A percentile compares a stretch with the other conserved stretches of the same genome.
These are phyloP conservation scores for Forsythia suspensa DNA, from an alignment of 257 asterid species.

Conservation along the genomic window DNA sequence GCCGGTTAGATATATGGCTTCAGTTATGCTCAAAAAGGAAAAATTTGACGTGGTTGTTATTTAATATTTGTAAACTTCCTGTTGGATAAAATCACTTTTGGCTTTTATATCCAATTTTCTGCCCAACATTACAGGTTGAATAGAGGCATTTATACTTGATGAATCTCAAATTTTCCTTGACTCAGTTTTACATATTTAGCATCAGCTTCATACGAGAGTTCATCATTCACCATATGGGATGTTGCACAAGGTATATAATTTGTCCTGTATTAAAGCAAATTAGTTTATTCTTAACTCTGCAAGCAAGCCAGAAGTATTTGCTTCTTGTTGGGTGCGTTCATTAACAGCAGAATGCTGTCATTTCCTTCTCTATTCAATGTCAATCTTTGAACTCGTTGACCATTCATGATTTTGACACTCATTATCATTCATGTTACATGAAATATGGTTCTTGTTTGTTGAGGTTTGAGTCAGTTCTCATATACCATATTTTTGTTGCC, in stretches of 20 bases:
- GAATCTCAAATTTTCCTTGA: conserved; percentile 47
- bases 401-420: neutral
- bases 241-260: conserved; percentile 77
- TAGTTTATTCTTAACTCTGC: neutral
- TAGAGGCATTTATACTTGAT: neutral
- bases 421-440: neutral
- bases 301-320: neutral
- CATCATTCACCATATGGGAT: conserved; percentile 97
- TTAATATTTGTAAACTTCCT: neutral
- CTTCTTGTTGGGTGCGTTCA: neutral
- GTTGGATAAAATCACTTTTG: neutral
- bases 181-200: conserved; percentile 76
- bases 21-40: neutral
- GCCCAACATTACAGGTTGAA: neutral
- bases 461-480: neutral
- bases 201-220: conserved; percentile 84
- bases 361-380: neutral
- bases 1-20: neutral
- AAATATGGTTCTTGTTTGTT: neutral
- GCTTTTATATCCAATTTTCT: neutral
- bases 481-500: neutral
- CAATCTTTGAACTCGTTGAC: neutral
- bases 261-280: conserved; percentile 6
- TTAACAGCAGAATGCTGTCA: neutral
- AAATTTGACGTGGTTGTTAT: neutral